Conservation (phyloP, 1,284 basidiomycete genomes). For the Moesziomyces antarcticus region DNA sequence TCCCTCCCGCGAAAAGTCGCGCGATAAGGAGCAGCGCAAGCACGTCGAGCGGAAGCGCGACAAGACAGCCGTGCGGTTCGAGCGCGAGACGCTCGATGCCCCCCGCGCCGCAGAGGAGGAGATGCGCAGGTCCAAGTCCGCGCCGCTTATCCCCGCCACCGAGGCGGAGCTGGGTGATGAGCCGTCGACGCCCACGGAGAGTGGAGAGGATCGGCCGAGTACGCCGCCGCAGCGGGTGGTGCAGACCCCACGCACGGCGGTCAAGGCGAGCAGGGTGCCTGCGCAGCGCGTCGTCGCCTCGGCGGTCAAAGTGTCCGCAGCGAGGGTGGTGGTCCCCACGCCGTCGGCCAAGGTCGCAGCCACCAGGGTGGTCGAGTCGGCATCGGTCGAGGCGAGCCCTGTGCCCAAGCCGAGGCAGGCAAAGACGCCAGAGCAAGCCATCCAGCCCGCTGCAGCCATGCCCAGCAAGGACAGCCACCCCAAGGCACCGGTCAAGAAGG, state of each 20-base stretch:
- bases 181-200: not conserved
- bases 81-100: slow-evolving; percentile 1
- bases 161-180: not conserved
- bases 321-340: slow-evolving; percentile 24
- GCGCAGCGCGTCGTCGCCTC: slow-evolving; percentile 26
- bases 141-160: slow-evolving; percentile 16
- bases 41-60: slow-evolving; percentile 8
- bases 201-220: slow-evolving; percentile 1
- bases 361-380: not conserved
- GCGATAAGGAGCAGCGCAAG: not conserved
- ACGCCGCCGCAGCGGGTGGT: slow-evolving; percentile 18
- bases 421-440: not conserved
- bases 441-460: not conserved
- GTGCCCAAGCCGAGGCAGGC: slow-evolving; percentile 6
- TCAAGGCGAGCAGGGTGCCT: slow-evolving; percentile 39
- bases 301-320: slow-evolving; percentile 32
- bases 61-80: slow-evolving; percentile 41
- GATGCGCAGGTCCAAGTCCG: slow-evolving; percentile 24
- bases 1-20: slow-evolving; percentile 5
- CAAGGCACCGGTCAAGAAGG: not conserved
- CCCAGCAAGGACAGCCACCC: not conserved
- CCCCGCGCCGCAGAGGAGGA: not conserved
- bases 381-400: slow-evolving; percentile 17
- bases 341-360: slow-evolving; percentile 34
- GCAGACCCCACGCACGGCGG: slow-evolving; percentile 26